phyloP scores from a whole-genome alignment of 2,329 filamentous ascomycete species.

The Delphinella strobiligena region DNA sequence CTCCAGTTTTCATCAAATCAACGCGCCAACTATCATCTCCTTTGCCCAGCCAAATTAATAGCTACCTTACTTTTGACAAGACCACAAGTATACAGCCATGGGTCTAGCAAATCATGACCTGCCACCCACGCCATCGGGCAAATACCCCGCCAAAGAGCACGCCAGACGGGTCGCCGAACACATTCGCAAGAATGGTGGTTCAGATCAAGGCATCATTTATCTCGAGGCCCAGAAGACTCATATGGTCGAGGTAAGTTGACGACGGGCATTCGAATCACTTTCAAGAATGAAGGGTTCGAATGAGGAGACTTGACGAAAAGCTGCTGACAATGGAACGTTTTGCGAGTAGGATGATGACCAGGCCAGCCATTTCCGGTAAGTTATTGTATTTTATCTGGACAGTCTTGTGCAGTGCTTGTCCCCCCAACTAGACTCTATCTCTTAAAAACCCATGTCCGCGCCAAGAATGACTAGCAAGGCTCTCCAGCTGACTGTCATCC shows the following conservation, averaged over 20 bases:
- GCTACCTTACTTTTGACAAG: neutral
- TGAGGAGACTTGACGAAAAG: neutral
- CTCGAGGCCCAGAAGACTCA: conserved; percentile 73
- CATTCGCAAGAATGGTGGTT: conserved; percentile 54
- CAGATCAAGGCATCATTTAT: conserved; percentile 63
- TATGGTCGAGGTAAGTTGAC: conserved; percentile 50
- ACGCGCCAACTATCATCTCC: neutral
- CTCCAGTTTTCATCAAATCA: too few relatives aligned
- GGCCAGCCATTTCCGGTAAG: conserved; percentile 23
- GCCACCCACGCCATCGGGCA: conserved; percentile 29
- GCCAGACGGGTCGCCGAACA: conserved; percentile 71
- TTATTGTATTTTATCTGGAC: neutral
- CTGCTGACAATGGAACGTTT: neutral
- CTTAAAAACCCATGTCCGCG: too few relatives aligned
- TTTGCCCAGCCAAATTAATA: too few relatives aligned
- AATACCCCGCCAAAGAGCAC: conserved; percentile 78
- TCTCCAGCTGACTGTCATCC: neutral
- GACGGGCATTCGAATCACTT: too few relatives aligned
- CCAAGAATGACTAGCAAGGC: too few relatives aligned
- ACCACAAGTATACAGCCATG: neutral
- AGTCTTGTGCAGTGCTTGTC: too few relatives aligned
- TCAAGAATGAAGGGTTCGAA: neutral
- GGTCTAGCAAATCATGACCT: conserved; percentile 22
- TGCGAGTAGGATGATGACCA: conserved; percentile 61
- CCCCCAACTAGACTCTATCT: too few relatives aligned